Evolutionary conservation across 139 green algal species (phyloP).

Genomic region (Pycnococcus provasolii): DNA sequence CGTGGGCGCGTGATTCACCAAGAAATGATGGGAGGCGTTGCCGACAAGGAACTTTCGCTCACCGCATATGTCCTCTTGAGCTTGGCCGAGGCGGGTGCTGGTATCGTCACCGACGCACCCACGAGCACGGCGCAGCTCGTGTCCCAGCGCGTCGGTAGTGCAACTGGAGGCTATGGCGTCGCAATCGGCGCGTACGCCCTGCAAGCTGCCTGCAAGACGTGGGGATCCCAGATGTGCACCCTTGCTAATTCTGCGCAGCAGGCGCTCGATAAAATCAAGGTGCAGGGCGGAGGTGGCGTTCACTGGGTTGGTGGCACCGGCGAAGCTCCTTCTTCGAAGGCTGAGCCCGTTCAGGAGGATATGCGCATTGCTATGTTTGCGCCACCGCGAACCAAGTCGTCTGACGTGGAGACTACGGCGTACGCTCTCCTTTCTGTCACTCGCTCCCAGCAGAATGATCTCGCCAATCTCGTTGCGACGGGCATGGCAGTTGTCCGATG

Average conservation of each 20-base stretch:
- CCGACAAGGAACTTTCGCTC: neutral
- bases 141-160: neutral
- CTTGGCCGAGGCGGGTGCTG: constrained; percentile 2
- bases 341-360: neutral
- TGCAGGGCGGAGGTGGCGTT: neutral
- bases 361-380: neutral
- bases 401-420: constrained; percentile 4
- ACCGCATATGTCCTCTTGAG: constrained; percentile 12
- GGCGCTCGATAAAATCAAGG: neutral
- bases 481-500: constrained; percentile 3
- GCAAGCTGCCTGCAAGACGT: neutral
- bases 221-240: neutral
- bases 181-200: neutral
- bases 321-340: neutral
- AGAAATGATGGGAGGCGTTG: constrained; percentile 14
- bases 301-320: neutral
- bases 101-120: neutral
- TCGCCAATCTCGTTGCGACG: neutral
- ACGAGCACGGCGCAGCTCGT: neutral
- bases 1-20: constrained; percentile 12
- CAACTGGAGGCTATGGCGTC: neutral
- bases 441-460: neutral
- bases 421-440: neutral
- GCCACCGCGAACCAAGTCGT: neutral
- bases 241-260: neutral